phyloP scores from a whole-genome alignment of 768 basidiomycete species.

The Neoboletus brunneissimus region DNA sequence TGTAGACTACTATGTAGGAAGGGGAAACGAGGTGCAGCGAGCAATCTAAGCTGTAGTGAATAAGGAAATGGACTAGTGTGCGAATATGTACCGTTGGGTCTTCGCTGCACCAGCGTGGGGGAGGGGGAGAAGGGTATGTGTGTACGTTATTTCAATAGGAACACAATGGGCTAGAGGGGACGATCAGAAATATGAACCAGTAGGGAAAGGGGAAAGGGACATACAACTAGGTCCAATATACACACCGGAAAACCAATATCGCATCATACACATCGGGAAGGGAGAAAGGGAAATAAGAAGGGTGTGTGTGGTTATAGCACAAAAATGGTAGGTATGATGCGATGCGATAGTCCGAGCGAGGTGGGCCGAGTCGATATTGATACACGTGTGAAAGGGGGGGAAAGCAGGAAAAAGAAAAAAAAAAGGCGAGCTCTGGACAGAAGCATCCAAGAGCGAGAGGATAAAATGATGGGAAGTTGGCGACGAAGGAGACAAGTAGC shows the following conservation, averaged over 20 bases:
- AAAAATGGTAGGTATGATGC: slow-evolving; percentile 30
- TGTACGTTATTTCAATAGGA: slow-evolving; percentile 26
- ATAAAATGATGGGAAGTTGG: slow-evolving; percentile 2
- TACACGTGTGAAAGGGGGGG: slow-evolving; percentile 19
- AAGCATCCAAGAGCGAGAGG: not conserved
- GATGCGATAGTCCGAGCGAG: slow-evolving; percentile 31
- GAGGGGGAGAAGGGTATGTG: slow-evolving; percentile 23
- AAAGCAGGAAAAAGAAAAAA: not conserved
- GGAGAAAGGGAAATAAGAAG: not conserved
- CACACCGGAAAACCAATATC: slow-evolving; percentile 32
- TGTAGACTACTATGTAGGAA: slow-evolving; percentile 21
- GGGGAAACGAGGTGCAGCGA: slow-evolving; percentile 15
- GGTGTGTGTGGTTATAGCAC: slow-evolving; percentile 21
- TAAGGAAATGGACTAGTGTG: slow-evolving; percentile 17
- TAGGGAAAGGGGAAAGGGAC: not conserved
- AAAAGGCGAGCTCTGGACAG: not conserved
- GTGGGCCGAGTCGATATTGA: slow-evolving; percentile 33
- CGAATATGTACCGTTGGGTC: slow-evolving; percentile 16
- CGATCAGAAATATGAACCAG: slow-evolving; percentile 9
- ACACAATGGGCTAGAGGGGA: slow-evolving; percentile 22
- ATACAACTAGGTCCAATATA: slow-evolving; percentile 28
- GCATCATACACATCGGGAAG: slow-evolving; percentile 33
- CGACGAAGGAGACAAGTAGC: slow-evolving; percentile 18
- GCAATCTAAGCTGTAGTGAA: slow-evolving; percentile 18
- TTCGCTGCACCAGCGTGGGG: slow-evolving; percentile 20